phyloP scores from a whole-genome alignment of 257 asterid species.

The Anisodus acutangulus region DNA sequence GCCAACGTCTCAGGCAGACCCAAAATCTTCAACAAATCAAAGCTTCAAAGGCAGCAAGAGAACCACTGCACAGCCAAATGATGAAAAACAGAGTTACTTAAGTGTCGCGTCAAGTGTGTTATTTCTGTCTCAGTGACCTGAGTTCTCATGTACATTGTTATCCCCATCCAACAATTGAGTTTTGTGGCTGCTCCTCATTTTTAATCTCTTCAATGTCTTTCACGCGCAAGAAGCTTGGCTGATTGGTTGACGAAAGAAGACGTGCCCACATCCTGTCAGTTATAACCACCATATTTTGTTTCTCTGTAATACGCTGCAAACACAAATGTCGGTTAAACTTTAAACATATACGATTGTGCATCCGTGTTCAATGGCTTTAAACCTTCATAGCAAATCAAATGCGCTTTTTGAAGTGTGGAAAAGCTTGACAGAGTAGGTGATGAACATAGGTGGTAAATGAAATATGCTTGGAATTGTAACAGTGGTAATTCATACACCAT shows the following conservation, averaged over 20 bases:
- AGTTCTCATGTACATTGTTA: slow-evolving; percentile 35
- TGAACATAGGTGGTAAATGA: background rate
- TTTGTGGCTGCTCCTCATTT: slow-evolving; percentile 40
- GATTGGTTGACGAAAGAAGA: slow-evolving; percentile 74
- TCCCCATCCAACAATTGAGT: slow-evolving; percentile 49
- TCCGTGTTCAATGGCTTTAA: background rate
- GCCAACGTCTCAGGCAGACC: background rate
- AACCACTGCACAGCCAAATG: slow-evolving; percentile 15
- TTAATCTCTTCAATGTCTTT: slow-evolving; percentile 43
- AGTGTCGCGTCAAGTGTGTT: background rate
- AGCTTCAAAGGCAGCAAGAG: background rate
- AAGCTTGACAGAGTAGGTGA: background rate
- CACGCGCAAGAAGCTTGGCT: slow-evolving; percentile 60
- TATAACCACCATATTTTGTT: slow-evolving; percentile 63
- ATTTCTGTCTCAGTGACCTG: slow-evolving; percentile 39
- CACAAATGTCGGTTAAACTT: background rate
- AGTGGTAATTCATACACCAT: background rate
- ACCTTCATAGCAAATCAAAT: background rate
- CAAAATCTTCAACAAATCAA: slow-evolving; percentile 2
- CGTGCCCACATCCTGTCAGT: slow-evolving; percentile 87
- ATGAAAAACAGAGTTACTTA: background rate
- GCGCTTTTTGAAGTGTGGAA: background rate
- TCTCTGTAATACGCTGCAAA: slow-evolving; percentile 66
- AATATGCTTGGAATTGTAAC: background rate
- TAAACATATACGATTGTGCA: background rate